Evolutionary conservation across 345 rosid genomes (phyloP).

Genomic region (Laguncularia racemosa): DNA sequence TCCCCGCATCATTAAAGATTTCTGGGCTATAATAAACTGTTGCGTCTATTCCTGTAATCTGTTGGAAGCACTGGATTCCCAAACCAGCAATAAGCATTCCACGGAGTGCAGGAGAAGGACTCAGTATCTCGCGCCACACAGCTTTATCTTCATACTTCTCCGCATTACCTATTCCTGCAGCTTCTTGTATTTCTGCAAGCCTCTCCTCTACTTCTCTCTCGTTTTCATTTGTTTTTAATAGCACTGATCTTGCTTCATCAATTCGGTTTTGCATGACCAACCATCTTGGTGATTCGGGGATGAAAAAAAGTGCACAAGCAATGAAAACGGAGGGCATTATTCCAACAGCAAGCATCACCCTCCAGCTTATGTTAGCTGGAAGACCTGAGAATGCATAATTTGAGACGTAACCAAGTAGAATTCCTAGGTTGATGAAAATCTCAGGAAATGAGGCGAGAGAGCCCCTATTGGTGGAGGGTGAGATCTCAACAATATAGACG

Average conservation of each 20-base stretch:
- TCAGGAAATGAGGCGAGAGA: slow-evolving; percentile 81
- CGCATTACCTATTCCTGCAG: slow-evolving; percentile 42
- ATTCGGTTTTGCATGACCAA: slow-evolving; percentile 67
- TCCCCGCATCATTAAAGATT: slow-evolving; percentile 60
- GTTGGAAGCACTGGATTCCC: slow-evolving; percentile 90
- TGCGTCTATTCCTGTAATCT: slow-evolving; percentile 75
- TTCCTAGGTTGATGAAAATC: slow-evolving; percentile 74
- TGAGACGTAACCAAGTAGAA: slow-evolving; percentile 85
- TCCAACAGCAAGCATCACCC: slow-evolving; percentile 90
- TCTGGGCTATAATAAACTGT: slow-evolving; percentile 81
- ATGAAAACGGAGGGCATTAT: slow-evolving; percentile 73
- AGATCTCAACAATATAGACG: slow-evolving; percentile 79
- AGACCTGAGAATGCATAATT: slow-evolving; percentile 74
- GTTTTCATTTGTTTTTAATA: slow-evolving; percentile 59
- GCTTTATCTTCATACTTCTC: slow-evolving; percentile 51
- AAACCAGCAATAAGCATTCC: slow-evolving; percentile 66
- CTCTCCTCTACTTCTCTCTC: slow-evolving; percentile 73
- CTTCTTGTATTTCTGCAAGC: slow-evolving; percentile 60
- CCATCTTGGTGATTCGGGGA: slow-evolving; percentile 96
- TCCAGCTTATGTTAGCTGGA: slow-evolving; percentile 65
- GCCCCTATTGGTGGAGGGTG: slow-evolving; percentile 64
- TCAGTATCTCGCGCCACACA: slow-evolving; percentile 67
- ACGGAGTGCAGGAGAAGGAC: slow-evolving; percentile 60
- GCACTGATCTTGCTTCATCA: slow-evolving; percentile 67
- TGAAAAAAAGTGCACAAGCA: slow-evolving; percentile 66